phyloP scores from a whole-genome alignment of 2,329 filamentous ascomycete genomes.

The Cladosporium sp. region DNA sequence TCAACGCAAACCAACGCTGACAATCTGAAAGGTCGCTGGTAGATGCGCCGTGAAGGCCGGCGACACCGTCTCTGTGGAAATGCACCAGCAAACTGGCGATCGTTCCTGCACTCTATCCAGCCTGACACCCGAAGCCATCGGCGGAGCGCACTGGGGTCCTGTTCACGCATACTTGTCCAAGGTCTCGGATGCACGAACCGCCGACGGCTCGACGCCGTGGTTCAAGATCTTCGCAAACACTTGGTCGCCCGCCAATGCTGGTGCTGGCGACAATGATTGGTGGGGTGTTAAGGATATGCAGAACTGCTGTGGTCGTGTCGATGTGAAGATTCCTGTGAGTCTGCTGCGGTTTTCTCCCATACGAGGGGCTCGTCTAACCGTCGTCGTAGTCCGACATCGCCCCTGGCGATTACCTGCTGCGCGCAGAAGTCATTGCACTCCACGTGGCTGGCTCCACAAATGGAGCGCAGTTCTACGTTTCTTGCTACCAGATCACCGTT shows the following conservation, averaged over 20 bases:
- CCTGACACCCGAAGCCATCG: slow-evolving; percentile 43
- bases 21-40: slow-evolving; percentile 26
- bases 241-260: slow-evolving; percentile 34
- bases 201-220: slow-evolving; percentile 35
- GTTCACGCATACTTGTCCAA: slow-evolving; percentile 35
- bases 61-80: slow-evolving; percentile 50
- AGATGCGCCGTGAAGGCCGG: slow-evolving; percentile 45
- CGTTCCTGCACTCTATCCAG: slow-evolving; percentile 35
- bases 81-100: slow-evolving; percentile 51
- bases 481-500: slow-evolving; percentile 27
- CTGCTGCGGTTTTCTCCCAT: neutral
- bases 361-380: neutral
- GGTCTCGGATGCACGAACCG: slow-evolving; percentile 44
- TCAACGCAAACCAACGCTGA: neutral
- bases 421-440: slow-evolving; percentile 51
- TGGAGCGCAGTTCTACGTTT: slow-evolving; percentile 39
- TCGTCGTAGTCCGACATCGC: slow-evolving; percentile 39
- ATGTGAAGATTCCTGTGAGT: neutral
- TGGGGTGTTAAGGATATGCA: slow-evolving; percentile 45
- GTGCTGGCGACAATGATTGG: slow-evolving; percentile 31
- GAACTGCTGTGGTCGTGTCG: slow-evolving; percentile 32
- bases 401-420: slow-evolving; percentile 52
- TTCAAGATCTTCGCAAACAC: slow-evolving; percentile 52
- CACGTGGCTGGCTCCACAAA: slow-evolving; percentile 46
- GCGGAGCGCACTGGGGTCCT: slow-evolving; percentile 51